Percentiles rank a stretch among this genome's conserved stretches.
Conservation (phyloP, 352 stramenopile species). For the Globisporangium apiculatum region DNA sequence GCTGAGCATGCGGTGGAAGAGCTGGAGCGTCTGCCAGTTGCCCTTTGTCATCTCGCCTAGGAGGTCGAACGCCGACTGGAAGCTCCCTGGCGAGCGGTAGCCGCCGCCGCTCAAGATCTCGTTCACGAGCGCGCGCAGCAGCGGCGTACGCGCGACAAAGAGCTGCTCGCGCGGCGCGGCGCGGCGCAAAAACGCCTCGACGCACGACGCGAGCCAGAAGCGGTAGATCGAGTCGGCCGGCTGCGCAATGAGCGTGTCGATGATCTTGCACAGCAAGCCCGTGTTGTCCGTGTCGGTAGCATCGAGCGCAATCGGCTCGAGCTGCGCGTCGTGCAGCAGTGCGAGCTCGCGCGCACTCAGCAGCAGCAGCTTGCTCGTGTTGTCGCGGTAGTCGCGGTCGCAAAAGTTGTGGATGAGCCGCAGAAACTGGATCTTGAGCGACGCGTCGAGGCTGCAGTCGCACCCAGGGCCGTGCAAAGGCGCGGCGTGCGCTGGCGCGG, state of each 20-base stretch:
- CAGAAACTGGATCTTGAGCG: conserved; percentile 94
- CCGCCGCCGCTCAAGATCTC: conserved; percentile 81
- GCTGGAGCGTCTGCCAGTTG: conserved; percentile 85
- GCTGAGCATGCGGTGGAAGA: conserved; percentile 84
- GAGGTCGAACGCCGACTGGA: conserved; percentile 95
- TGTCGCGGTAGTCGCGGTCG: conserved; percentile 89
- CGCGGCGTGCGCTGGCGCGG: conserved; percentile 30
- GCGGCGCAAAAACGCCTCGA: conserved; percentile 93
- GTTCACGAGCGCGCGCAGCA: conserved; percentile 82
- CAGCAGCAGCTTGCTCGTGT: conserved; percentile 73
- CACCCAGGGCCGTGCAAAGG: conserved; percentile 80
- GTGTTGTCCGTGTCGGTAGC: conserved; percentile 53
- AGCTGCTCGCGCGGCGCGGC: conserved; percentile 82
- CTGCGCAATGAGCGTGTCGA: conserved; percentile 86
- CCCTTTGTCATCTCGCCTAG: conserved; percentile 95
- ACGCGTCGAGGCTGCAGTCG: conserved; percentile 93
- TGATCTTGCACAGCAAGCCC: conserved; percentile 89
- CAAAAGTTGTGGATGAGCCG: conserved; percentile 96
- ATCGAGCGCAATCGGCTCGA: conserved; percentile 34
- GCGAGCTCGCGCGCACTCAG: conserved; percentile 61
- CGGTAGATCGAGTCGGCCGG: conserved; percentile 91
- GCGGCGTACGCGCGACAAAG: conserved; percentile 84
- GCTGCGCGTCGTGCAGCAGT: conserved; percentile 37
- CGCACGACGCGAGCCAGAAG: conserved; percentile 95
- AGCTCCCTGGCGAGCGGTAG: conserved; percentile 85